Conservation (phyloP, 148 eudicot genomes). For the Limonium bicolor region DNA sequence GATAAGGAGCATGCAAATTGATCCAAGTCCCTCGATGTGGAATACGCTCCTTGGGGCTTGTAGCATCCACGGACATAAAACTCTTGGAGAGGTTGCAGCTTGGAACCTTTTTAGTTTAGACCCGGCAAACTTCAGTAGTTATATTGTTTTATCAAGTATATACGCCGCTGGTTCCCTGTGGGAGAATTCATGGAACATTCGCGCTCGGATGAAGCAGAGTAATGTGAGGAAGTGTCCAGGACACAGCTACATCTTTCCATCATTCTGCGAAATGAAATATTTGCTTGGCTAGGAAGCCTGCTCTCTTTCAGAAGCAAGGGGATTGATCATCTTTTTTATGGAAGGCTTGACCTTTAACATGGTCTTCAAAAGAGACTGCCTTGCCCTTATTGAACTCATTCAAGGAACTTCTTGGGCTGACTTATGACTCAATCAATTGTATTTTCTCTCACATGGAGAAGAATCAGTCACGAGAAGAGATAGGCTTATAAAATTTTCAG, state of each 20-base stretch:
- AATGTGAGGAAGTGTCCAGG: conserved; percentile 21
- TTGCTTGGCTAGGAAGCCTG: no score
- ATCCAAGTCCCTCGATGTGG: conserved; percentile 13
- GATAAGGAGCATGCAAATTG: conserved; percentile 17
- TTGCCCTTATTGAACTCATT: no score
- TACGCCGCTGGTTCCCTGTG: conserved; percentile 19
- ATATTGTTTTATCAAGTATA: conserved; percentile 14
- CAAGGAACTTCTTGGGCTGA: no score
- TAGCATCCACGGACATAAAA: conserved; percentile 13
- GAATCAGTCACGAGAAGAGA: no score
- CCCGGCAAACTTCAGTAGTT: conserved; percentile 10
- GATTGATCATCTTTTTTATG: no score
- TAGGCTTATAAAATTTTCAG: no score
- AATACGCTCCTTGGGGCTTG: conserved; percentile 26
- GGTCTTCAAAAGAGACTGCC: no score
- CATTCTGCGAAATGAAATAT: no score
- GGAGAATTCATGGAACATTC: conserved; percentile 13
- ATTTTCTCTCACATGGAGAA: no score
- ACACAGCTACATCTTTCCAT: conserved; percentile 10
- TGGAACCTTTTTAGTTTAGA: conserved; percentile 11
- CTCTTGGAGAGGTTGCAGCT: conserved; percentile 15
- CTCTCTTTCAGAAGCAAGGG: no score
- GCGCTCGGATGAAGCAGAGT: conserved; percentile 9
- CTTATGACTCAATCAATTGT: no score
- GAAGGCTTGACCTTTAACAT: no score